Conservation (phyloP, 495 filamentous ascomycete species). For the Annulohypoxylon bovei region DNA sequence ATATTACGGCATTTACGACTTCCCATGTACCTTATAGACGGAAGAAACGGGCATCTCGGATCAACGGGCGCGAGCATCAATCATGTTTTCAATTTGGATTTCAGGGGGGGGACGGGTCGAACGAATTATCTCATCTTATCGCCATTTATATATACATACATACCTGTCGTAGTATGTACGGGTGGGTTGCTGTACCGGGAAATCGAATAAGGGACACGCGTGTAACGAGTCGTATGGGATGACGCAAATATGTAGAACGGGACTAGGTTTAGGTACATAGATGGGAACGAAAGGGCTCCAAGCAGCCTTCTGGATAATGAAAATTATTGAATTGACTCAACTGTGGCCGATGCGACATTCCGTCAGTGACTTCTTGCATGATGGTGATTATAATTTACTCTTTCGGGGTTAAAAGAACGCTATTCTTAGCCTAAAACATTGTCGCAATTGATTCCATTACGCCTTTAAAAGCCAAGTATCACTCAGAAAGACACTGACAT, state of each 20-base stretch:
- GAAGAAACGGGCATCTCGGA: constrained; percentile 14
- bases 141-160: background rate
- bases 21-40: constrained; percentile 16
- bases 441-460: too few species aligned
- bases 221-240: constrained; percentile 22
- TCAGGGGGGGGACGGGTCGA: background rate
- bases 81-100: background rate
- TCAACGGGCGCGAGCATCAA: constrained; percentile 9
- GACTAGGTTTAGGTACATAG: constrained; percentile 10
- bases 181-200: too few species aligned
- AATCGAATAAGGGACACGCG: background rate
- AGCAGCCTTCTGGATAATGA: constrained; percentile 5
- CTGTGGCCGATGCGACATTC: background rate
- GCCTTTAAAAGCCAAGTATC: too few species aligned
- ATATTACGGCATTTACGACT: constrained; percentile 22
- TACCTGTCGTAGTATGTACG: background rate
- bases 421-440: too few species aligned
- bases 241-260: constrained; percentile 5
- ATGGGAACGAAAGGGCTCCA: background rate
- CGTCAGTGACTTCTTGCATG: background rate
- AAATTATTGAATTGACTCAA: background rate
- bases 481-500: too few species aligned
- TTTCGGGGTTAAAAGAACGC: too few species aligned
- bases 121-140: background rate
- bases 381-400: background rate